Percentiles rank a stretch among this genome's conserved stretches.
These are phyloP conservation scores for Phyllostachys edulis DNA, from an alignment of 176 grass and related monocot genomes.

Conservation along the genomic window DNA sequence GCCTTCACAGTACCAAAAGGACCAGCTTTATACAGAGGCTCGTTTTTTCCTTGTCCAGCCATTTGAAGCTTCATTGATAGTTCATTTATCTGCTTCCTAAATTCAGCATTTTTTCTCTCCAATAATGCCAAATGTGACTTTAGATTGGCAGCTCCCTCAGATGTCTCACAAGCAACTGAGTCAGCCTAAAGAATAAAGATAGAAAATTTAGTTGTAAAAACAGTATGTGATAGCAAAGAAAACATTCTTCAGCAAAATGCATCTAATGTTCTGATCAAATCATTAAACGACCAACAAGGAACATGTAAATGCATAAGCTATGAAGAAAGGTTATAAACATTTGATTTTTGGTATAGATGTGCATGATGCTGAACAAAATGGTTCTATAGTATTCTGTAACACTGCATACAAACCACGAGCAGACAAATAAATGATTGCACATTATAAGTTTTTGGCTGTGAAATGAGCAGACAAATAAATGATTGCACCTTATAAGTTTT, in stretches of 20 bases:
- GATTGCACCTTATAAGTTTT: not conserved
- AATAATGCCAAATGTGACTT: conserved; percentile 60
- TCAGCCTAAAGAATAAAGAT: conserved; percentile 37
- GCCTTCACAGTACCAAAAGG: conserved; percentile 91
- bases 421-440: not conserved
- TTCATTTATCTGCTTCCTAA: conserved; percentile 70
- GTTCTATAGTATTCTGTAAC: not conserved
- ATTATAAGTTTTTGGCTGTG: not conserved
- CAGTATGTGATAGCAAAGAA: conserved; percentile 7
- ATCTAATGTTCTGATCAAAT: not conserved
- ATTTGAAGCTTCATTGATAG: conserved; percentile 72
- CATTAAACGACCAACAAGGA: not conserved
- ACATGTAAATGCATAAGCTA: not conserved
- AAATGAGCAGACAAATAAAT: conserved; percentile 3
- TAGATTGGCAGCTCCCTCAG: conserved; percentile 38
- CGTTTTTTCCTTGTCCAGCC: conserved; percentile 54
- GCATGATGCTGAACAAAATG: not conserved
- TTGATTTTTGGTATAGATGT: not conserved
- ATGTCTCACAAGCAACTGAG: conserved; percentile 62
- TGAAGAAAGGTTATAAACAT: not conserved
- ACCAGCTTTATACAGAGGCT: conserved; percentile 55
- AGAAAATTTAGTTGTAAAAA: conserved; percentile 31
- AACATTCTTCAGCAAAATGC: not conserved
- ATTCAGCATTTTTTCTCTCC: conserved; percentile 67
- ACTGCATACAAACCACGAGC: not conserved